Evolutionary conservation across 2,329 filamentous ascomycete species (phyloP), one percentile per base, ranked within the genome.

Genomic region (Trichoderma gracile): DNA sequence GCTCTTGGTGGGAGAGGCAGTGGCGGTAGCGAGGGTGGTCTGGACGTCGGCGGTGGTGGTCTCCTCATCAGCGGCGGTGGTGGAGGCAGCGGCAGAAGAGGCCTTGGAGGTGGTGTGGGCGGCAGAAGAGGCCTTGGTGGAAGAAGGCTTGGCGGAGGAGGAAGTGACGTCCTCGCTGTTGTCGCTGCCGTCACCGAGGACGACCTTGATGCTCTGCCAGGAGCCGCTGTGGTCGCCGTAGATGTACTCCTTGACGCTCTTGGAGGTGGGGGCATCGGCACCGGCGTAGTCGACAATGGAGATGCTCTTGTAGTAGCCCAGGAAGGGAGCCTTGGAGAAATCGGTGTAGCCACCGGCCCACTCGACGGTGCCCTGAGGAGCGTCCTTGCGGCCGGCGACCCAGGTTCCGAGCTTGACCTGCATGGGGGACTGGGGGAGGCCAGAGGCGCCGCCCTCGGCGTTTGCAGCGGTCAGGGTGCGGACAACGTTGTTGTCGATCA

Each of bases 391-490:
- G 63, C 86, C 85, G 60, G 80, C 86, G 54, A 86, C 84, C 88
- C 89, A 91, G 69, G 85, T 84, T 68, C 89, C 89, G 52, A 92
- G 76, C 76, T 87, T 88, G 71, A 92, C 74, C 75, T 88, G 85
- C 85, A 89, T 88, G 56, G 89, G 89, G 10, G 89, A 90, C 80
- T 92, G 89, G 53, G 89, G 89, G 79, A 85, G 91, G 64, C 78
- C 75, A 64, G 78, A 75, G 55, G 60, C 65, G 25, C 84, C 86
- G 57, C 79, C 78, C 71, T 84, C 74, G 59, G 87, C 88, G 58
- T 90, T 84, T 17, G 76, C 78, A 69, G 83, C 84, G 65, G 78
- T 81, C 59, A 92, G 79, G 49, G 84, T 86, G 70, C 90, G 88
- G 64, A 91, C 80, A 50, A 80, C 74, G 10, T 74, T 76, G 71